Percentiles rank a stretch among this genome's conserved stretches.
Conservation (phyloP, 805 yeast species). For the Aciculoconidium aculeatum region DNA sequence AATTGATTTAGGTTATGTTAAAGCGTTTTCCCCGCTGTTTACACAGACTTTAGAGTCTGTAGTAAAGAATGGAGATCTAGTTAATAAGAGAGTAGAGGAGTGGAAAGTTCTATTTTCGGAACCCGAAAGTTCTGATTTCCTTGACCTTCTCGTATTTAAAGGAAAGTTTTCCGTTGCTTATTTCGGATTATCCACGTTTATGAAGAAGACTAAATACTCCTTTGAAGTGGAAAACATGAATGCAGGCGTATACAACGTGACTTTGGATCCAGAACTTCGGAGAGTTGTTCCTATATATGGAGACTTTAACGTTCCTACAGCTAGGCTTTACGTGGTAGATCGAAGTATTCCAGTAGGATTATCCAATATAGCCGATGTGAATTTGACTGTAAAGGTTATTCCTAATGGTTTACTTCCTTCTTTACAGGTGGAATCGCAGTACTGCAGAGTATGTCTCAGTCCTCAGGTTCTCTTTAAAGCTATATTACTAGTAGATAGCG, state of each 20-base stretch:
- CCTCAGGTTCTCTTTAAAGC: slow-evolving; percentile 42
- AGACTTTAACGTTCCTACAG: slow-evolving; percentile 35
- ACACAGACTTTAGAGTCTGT: slow-evolving; percentile 13
- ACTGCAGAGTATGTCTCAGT: slow-evolving; percentile 53
- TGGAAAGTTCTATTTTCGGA: slow-evolving; percentile 5
- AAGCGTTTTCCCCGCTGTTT: slow-evolving; percentile 21
- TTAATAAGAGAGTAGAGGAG: slow-evolving; percentile 7
- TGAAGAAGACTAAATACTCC: slow-evolving; percentile 26
- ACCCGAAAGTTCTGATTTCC: slow-evolving; percentile 1
- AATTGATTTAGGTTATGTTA: slow-evolving; percentile 25
- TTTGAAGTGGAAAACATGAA: slow-evolving; percentile 30
- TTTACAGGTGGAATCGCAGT: slow-evolving; percentile 53
- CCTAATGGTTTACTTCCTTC: slow-evolving; percentile 36
- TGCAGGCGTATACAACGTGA: slow-evolving; percentile 17
- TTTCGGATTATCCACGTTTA: slow-evolving; percentile 28
- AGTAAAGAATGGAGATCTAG: slow-evolving; percentile 3
- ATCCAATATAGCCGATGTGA: slow-evolving; percentile 39
- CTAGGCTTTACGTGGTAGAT: slow-evolving; percentile 35
- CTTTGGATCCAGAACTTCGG: slow-evolving; percentile 6
- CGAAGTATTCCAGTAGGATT: slow-evolving; percentile 35
- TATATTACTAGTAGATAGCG: slow-evolving; percentile 27
- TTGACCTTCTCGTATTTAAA: slow-evolving; percentile 16
- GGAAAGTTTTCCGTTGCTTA: slow-evolving; percentile 26
- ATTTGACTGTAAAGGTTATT: slow-evolving; percentile 37
- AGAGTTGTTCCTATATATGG: slow-evolving; percentile 30